Conservation (phyloP, 352 stramenopile genomes). For the Globisporangium alternatum region DNA sequence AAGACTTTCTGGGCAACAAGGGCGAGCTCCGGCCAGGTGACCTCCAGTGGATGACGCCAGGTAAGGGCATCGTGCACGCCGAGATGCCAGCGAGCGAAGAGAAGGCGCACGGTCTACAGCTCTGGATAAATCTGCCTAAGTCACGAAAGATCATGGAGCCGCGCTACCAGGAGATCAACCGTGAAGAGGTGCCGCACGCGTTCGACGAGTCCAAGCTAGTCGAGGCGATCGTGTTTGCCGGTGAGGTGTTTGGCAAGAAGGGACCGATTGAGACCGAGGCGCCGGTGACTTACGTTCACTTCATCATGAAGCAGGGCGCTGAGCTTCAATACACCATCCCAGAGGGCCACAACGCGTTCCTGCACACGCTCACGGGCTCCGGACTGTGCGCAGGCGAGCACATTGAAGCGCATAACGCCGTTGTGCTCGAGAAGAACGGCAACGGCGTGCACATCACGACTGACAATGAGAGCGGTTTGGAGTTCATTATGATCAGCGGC, state of each 20-base stretch:
- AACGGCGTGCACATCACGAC: conserved; percentile 44
- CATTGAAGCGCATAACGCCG: conserved; percentile 17
- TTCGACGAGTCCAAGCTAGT: conserved; percentile 13
- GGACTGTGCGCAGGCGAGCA: conserved; percentile 7
- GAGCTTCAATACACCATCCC: conserved; percentile 19
- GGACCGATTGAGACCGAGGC: conserved; percentile 24
- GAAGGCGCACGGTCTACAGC: conserved; percentile 22
- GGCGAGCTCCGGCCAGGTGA: conserved; percentile 43
- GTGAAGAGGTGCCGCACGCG: conserved; percentile 17
- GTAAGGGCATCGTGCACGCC: conserved; percentile 35
- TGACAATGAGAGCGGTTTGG: conserved; percentile 26
- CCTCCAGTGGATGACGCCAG: conserved; percentile 61
- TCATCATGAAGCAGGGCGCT: conserved; percentile 17
- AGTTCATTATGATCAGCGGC: conserved; percentile 62
- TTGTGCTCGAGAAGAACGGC: conserved; percentile 45
- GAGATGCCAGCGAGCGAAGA: conserved; percentile 24
- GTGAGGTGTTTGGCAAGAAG: conserved; percentile 24
- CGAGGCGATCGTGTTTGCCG: conserved; percentile 28
- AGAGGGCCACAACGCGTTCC: conserved; percentile 22
- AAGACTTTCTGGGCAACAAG: conserved; percentile 76
- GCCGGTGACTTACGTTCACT: conserved; percentile 31
- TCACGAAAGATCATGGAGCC: conserved; percentile 26
- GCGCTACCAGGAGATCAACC: conserved; percentile 29
- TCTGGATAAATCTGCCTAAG: conserved; percentile 31
- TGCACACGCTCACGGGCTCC: conserved; percentile 18